These are phyloP conservation scores for Cucurbita pepo DNA, from an alignment of 306 rosid genomes.

Conservation along the genomic window DNA sequence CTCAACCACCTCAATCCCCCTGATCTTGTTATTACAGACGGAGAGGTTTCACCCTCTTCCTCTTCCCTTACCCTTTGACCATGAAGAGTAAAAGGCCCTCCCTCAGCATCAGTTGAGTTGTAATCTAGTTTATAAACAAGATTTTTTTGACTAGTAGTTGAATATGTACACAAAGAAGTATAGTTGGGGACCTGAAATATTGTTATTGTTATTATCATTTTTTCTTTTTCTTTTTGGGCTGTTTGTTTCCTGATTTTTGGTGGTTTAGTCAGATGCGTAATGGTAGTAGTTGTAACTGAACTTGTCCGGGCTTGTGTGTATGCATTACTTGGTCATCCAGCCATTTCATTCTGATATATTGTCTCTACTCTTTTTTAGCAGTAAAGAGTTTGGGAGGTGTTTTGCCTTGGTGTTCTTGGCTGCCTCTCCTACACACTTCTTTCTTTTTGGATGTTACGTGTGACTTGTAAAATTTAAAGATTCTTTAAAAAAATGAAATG, in stretches of 20 bases:
- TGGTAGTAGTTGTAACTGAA: background rate
- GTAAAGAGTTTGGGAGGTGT: background rate
- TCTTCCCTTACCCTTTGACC: background rate
- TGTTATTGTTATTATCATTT: background rate
- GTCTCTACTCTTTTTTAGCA: background rate
- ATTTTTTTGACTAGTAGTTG: background rate
- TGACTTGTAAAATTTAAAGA: too few relatives aligned
- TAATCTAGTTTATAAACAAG: constrained; percentile 1
- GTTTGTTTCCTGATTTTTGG: background rate
- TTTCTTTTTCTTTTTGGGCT: background rate
- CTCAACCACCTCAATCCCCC: constrained; percentile 4
- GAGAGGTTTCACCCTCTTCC: background rate
- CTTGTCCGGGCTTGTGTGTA: background rate
- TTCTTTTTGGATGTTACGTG: background rate
- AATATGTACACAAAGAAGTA: constrained; percentile 9
- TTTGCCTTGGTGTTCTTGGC: background rate
- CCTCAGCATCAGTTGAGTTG: constrained; percentile 11
- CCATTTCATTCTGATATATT: background rate
- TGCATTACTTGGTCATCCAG: background rate
- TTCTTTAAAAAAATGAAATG: too few relatives aligned
- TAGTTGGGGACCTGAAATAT: constrained; percentile 8
- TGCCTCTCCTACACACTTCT: background rate
- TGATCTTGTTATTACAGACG: background rate
- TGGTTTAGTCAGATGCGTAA: background rate
- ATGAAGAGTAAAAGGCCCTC: background rate